Evolutionary conservation across 176 grass and related monocot genomes (phyloP).

Genomic region (Triticum turgidum): DNA sequence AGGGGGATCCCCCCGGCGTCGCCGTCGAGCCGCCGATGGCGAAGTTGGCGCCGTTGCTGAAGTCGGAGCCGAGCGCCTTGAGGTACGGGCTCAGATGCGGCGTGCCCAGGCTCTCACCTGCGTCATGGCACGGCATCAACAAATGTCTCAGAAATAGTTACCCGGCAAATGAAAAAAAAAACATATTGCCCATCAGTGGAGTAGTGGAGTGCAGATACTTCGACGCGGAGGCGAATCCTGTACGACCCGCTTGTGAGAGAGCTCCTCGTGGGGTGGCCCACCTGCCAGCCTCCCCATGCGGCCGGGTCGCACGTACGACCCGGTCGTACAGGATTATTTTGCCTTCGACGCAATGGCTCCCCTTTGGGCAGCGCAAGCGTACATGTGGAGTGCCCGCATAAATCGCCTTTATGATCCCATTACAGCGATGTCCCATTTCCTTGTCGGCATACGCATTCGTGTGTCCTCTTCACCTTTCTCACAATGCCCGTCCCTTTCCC

Average conservation of each 20-base stretch:
- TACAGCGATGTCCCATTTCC: not conserved
- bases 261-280: no score
- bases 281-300: no score
- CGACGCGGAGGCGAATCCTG: no score
- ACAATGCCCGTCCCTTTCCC: not conserved
- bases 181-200: not conserved
- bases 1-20: constrained; percentile 43
- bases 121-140: no score
- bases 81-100: constrained; percentile 57
- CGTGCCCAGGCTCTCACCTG: constrained; percentile 60
- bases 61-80: constrained; percentile 57
- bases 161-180: not conserved
- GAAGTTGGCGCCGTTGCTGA: constrained; percentile 73
- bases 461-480: not conserved
- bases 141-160: no score
- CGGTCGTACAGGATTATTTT: no score
- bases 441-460: not conserved
- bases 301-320: no score
- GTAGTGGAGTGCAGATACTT: not conserved
- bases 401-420: constrained; percentile 16
- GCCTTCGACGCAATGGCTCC: no score
- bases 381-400: not conserved
- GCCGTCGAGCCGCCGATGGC: constrained; percentile 61
- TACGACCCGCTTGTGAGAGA: no score
- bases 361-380: not conserved